A percentile compares a stretch with the other conserved stretches of the same genome.
phyloP scores from a whole-genome alignment of 352 stramenopile species.

The Pythium apleroticum region DNA sequence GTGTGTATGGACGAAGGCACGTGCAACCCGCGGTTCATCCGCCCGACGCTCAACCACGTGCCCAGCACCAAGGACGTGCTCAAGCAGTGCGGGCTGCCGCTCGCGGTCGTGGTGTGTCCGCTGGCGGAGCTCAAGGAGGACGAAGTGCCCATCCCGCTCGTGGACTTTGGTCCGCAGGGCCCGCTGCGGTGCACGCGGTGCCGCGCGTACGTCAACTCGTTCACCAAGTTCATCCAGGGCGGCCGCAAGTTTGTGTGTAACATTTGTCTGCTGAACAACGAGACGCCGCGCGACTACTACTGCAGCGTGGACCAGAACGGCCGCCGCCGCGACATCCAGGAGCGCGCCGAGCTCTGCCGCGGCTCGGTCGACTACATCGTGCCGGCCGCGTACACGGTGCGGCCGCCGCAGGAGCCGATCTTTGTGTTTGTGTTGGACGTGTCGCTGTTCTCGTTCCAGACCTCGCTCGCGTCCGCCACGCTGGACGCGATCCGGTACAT shows the following conservation, averaged over 20 bases:
- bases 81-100: conserved; percentile 73
- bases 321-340: conserved; percentile 74
- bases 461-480: conserved; percentile 52
- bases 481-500: conserved; percentile 81
- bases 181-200: conserved; percentile 85
- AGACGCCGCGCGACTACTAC: conserved; percentile 86
- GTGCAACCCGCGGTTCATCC: conserved; percentile 89
- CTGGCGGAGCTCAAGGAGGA: conserved; percentile 81
- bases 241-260: conserved; percentile 89
- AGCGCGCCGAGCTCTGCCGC: conserved; percentile 76
- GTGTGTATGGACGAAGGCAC: conserved; percentile 84
- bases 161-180: conserved; percentile 83
- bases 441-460: conserved; percentile 84
- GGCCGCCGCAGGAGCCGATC: conserved; percentile 81
- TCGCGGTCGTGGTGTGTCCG: conserved; percentile 82
- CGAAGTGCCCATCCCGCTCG: conserved; percentile 78
- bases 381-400: conserved; percentile 77
- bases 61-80: conserved; percentile 70
- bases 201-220: conserved; percentile 87
- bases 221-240: conserved; percentile 85
- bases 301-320: conserved; percentile 87
- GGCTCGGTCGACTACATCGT: conserved; percentile 89
- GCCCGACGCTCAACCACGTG: conserved; percentile 84
- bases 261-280: conserved; percentile 84
- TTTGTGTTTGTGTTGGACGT: conserved; percentile 88